phyloP scores from a whole-genome alignment of 2,329 filamentous ascomycete species.

The Talaromyces sp. region DNA sequence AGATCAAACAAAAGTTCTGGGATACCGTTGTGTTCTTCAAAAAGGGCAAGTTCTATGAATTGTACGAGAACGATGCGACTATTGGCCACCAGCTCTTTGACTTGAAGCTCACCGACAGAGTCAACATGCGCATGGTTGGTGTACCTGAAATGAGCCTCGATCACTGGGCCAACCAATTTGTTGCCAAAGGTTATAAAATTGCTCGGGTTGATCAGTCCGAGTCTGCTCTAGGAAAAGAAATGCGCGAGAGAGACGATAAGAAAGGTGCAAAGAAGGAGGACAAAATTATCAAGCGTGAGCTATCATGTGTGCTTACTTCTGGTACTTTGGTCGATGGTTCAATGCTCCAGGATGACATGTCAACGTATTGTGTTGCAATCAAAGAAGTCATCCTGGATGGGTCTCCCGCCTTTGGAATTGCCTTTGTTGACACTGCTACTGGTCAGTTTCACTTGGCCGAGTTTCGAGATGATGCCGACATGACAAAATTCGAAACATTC shows the following conservation, averaged over 20 bases:
- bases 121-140: slow-evolving; percentile 99
- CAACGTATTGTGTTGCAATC: slow-evolving; percentile 91
- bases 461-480: slow-evolving; percentile 83
- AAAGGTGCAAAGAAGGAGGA: slow-evolving; percentile 66
- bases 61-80: slow-evolving; percentile 96
- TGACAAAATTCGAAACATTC: slow-evolving; percentile 96
- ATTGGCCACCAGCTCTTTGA: slow-evolving; percentile 96
- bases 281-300: slow-evolving; percentile 86
- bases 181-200: slow-evolving; percentile 96
- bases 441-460: slow-evolving; percentile 92
- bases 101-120: slow-evolving; percentile 91
- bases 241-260: slow-evolving; percentile 77
- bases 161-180: slow-evolving; percentile 96
- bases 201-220: slow-evolving; percentile 96
- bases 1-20: slow-evolving; percentile 97
- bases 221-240: slow-evolving; percentile 91
- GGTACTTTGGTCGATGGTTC: slow-evolving; percentile 91
- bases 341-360: slow-evolving; percentile 98
- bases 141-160: slow-evolving; percentile 94
- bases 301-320: slow-evolving; percentile 83
- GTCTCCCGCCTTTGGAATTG: slow-evolving; percentile 78
- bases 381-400: slow-evolving; percentile 71
- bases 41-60: slow-evolving; percentile 98
- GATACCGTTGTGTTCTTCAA: slow-evolving; percentile 99
- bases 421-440: slow-evolving; percentile 92